Percentiles rank a stretch among this genome's conserved stretches.
These are phyloP conservation scores for Bipolaris oryzae DNA, from an alignment of 2,329 filamentous ascomycete species.

Conservation along the genomic window DNA sequence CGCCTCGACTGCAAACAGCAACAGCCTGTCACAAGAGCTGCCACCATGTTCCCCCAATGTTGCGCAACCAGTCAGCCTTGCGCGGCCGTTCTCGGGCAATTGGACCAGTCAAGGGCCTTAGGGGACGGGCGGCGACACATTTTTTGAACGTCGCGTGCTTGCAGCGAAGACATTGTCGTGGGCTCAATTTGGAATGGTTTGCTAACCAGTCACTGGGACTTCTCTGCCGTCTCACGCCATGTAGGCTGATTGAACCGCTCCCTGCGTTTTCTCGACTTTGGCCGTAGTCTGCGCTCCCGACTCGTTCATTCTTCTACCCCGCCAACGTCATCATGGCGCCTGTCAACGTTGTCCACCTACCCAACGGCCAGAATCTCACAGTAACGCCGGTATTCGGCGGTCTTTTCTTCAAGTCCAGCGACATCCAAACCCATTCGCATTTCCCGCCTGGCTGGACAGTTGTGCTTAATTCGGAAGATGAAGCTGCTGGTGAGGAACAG, in stretches of 20 bases:
- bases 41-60: neutral
- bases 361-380: constrained; percentile 83
- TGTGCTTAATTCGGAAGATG: constrained; percentile 73
- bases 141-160: constrained; percentile 29
- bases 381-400: constrained; percentile 91
- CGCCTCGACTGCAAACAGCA: neutral
- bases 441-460: constrained; percentile 92
- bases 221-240: constrained; percentile 25
- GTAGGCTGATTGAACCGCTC: constrained; percentile 20
- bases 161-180: neutral
- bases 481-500: constrained; percentile 18
- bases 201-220: too few species aligned
- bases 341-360: constrained; percentile 67
- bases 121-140: constrained; percentile 16
- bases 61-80: constrained; percentile 20
- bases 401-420: constrained; percentile 83
- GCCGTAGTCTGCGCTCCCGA: constrained; percentile 4
- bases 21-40: neutral
- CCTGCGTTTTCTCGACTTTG: constrained; percentile 4
- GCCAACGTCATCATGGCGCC: constrained; percentile 49
- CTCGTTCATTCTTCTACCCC: constrained; percentile 27
- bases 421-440: constrained; percentile 68
- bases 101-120: constrained; percentile 10
- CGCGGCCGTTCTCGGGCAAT: constrained; percentile 19
- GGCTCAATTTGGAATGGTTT: neutral